Base-by-base conservation (phyloP, 345 rosid genomes). In the Acer campestre region DNA sequence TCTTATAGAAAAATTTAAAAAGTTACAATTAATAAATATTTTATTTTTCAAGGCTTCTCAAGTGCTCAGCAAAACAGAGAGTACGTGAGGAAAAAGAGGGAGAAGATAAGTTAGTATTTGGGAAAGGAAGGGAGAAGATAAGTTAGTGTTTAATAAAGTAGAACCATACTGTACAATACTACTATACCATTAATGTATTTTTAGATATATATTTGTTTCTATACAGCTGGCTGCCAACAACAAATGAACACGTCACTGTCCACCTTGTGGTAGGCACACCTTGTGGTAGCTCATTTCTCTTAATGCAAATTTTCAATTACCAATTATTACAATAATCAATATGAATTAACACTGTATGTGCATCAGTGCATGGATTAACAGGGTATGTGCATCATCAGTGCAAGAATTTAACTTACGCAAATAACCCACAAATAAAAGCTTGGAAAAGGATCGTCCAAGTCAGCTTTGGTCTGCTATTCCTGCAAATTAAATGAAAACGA, bases 381-480 rank as follows among this genome's bases (percentile, higher is more conserved):
- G 1, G 4, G 38, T 35, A 35, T 35, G 6, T 35, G 38, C 38
- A 35, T 35, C 38, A 4, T 25, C 27, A 25, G 10, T 56, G 48
- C 6, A 55, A 31, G 8, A 1, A 13, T 13, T 0, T 10, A 7
- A 59, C 84, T 61, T 79, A 91, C 95, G 91, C 95, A 22, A 88
- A 44, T 62, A 80, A 27, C 2, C 87, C 93, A 31, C 84, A 84
- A 20, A 89, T 81, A 82, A 88, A 80, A 25, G 89, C 85, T 77
- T 80, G 88, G 25, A 80, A 70, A 7, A 83, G 70, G 8, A 91
- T 49, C 14, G 20, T 83, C 86, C 90, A 82, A 17, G 89, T 86
- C 46, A 89, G 46, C 71, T 85, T 88, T 29, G 89, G 91, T 83
- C 85, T 88, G 61, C 31, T 78, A 31, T 80, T 81, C 88, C 88